phyloP scores from a whole-genome alignment of 225 moss, liverwort and hornwort genomes.

The Physcomitrellopsis africana region DNA sequence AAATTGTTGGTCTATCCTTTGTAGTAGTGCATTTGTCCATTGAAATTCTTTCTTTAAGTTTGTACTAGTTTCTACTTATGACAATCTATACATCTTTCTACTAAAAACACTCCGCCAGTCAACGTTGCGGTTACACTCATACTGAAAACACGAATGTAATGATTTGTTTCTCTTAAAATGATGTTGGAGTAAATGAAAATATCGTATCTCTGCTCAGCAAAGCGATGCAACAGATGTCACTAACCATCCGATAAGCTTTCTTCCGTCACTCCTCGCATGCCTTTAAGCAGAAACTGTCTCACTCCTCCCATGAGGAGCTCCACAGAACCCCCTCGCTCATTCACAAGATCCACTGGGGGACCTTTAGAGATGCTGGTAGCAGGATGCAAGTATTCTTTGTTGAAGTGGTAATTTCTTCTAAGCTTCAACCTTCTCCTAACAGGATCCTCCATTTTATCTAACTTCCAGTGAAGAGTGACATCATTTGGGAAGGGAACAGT shows the following conservation, averaged over 20 bases:
- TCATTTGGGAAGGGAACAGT: conserved; percentile 73
- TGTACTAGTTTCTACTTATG: too few relatives aligned
- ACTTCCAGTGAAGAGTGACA: conserved; percentile 61
- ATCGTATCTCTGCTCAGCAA: not conserved
- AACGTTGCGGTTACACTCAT: too few relatives aligned
- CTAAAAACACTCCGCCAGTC: too few relatives aligned
- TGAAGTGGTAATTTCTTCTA: conserved; percentile 74
- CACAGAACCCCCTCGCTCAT: conserved; percentile 50
- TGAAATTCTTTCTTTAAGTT: too few relatives aligned
- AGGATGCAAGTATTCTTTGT: conserved; percentile 71
- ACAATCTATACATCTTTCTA: too few relatives aligned
- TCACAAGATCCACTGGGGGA: conserved; percentile 52
- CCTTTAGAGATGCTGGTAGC: conserved; percentile 40
- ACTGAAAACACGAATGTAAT: too few relatives aligned
- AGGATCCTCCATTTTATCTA: conserved; percentile 85
- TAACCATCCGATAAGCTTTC: conserved; percentile 68
- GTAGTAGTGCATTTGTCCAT: too few relatives aligned
- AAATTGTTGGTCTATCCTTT: too few relatives aligned
- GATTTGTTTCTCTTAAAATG: too few relatives aligned
- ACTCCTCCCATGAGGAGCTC: conserved; percentile 69
- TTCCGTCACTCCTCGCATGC: conserved; percentile 71
- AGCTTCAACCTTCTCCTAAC: conserved; percentile 71
- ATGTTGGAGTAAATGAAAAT: too few relatives aligned
- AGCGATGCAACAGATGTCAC: conserved; percentile 19
- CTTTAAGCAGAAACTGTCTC: conserved; percentile 64